Base-by-base conservation (phyloP, 176 grass and related monocot species). In the Coix lacrymajobi region DNA sequence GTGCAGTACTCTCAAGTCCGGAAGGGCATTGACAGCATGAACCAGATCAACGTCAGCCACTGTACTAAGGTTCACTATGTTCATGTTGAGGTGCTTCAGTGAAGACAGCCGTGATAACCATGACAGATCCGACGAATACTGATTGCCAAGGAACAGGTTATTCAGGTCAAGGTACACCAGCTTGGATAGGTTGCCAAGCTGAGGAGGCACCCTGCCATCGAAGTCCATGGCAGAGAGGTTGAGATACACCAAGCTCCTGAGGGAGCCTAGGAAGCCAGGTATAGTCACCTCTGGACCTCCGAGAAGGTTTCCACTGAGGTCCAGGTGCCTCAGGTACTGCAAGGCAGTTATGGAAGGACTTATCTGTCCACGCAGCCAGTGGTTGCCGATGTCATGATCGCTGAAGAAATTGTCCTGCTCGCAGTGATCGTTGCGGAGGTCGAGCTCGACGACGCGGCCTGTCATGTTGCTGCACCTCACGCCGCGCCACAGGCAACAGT, bases 401-500 rank as follows among this genome's bases (percentile, higher is more conserved):
- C 3, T 7, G 16, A 8, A 13, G 58, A 9, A 9, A 11, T 5
- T 36, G 41, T 44, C 43, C 11, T 45, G 8, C 13, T 4, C 0
- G 13, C 13, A 45, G 43, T 12, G 1, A 1, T 0, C 7, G 36
- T 71, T 52, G 11, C 17, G 5, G 67, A 88, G 81, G 6, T 77
- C n/a, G 7, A 89, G 30, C 71, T 33, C 61, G 8, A 70, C 41
- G 16, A 89, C 71, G 82, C 63, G 77, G 51, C 82, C 63, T 1
- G 81, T 89, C 20, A 4, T 36, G 34, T 33, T 8, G 71, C 77
- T 75, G 71, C 87, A 89, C 17, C 2, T 1, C 8, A 87, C 60
- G 6, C 78, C 85, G 25, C 3, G 38, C 85, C 78, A 81, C 7
- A 0, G 34, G 26, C 78, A 87, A 62, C 78, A 87, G 34, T 87